A percentile compares a stretch with the other conserved stretches of the same genome.
These are phyloP conservation scores for Penicillium herquei DNA, from an alignment of 495 filamentous ascomycete species.

Conservation along the genomic window DNA sequence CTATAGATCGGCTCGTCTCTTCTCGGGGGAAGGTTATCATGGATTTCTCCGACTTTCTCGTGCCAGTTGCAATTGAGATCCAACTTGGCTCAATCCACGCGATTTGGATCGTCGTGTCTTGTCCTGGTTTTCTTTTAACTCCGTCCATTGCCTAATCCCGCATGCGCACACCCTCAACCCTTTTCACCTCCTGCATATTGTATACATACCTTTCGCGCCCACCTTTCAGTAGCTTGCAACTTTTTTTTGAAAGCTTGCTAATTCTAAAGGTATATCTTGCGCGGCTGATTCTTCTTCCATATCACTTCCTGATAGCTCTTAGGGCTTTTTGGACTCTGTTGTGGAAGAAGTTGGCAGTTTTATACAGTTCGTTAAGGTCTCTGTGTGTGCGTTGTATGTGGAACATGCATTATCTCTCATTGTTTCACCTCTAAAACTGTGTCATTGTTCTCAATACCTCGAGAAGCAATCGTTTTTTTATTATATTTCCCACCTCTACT, in stretches of 20 bases:
- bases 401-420: conserved; percentile 38
- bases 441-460: conserved; percentile 9
- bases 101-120: conserved; percentile 18
- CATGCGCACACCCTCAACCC: conserved; percentile 17
- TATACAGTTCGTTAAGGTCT: conserved; percentile 7
- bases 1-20: conserved; percentile 10
- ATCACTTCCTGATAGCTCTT: neutral
- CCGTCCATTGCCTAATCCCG: conserved; percentile 35
- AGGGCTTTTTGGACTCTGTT: too few species aligned
- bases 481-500: too few species aligned
- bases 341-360: conserved; percentile 4
- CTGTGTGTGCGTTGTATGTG: conserved; percentile 11
- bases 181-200: conserved; percentile 23
- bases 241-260: neutral
- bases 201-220: conserved; percentile 22
- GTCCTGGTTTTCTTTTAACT: conserved; percentile 35
- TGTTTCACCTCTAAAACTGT: conserved; percentile 31
- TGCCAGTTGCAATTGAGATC: conserved; percentile 35
- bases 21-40: conserved; percentile 29
- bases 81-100: conserved; percentile 23
- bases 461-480: too few species aligned
- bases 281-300: neutral
- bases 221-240: conserved; percentile 10
- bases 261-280: conserved; percentile 3
- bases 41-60: conserved; percentile 29